Percentiles rank a stretch among this genome's conserved stretches.
Evolutionary conservation across 345 rosid genomes (phyloP).

Genomic region (Dipteronia sinensis): DNA sequence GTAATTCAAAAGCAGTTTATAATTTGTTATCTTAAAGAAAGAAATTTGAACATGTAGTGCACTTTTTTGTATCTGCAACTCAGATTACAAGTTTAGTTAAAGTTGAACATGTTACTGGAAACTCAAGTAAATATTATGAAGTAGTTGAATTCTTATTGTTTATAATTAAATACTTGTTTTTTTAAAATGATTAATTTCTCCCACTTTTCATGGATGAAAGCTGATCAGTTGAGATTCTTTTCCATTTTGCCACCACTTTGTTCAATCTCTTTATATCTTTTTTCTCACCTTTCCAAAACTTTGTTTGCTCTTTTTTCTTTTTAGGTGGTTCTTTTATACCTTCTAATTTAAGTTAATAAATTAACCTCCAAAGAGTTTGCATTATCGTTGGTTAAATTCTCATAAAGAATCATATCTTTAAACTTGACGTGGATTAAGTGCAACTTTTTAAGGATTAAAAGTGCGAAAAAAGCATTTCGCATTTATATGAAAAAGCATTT

Average conservation of each 20-base stretch:
- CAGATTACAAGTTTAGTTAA: neutral
- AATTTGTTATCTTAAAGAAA: too few relatives aligned
- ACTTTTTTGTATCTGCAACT: neutral
- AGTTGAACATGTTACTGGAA: neutral
- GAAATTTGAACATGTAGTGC: neutral
- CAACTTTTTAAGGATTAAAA: neutral
- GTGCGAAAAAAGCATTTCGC: neutral
- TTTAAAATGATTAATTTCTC: neutral
- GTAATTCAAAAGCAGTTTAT: neutral
- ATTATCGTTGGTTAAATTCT: neutral
- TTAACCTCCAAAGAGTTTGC: neutral
- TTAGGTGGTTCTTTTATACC: neutral
- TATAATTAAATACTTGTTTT: neutral
- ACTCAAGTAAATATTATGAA: neutral
- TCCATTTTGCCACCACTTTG: neutral
- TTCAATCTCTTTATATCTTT: neutral
- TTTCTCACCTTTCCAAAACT: neutral
- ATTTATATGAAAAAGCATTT: neutral
- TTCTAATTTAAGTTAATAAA: neutral
- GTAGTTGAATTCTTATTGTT: conserved; percentile 10
- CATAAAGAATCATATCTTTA: neutral
- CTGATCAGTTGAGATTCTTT: neutral
- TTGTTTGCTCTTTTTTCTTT: conserved; percentile 5
- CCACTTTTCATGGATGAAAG: conserved; percentile 6
- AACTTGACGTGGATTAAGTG: neutral